Evolutionary conservation across 2,329 filamentous ascomycete species (phyloP).

Genomic region (Penicillium sp.): DNA sequence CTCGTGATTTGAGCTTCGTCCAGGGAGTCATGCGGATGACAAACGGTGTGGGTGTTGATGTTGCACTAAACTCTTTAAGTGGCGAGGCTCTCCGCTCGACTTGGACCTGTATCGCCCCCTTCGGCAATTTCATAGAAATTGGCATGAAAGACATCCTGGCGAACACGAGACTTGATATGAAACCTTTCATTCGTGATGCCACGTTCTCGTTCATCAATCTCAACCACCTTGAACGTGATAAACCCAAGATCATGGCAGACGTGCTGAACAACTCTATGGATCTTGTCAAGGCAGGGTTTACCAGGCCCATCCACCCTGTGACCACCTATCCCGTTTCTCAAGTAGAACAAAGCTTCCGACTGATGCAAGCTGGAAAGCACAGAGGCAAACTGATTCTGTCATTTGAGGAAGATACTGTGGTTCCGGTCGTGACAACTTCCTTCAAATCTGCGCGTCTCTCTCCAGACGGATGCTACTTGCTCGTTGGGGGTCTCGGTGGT

Average conservation of each 20-base stretch:
- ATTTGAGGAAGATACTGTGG: neutral
- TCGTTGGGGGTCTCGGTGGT: constrained; percentile 19
- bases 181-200: constrained; percentile 10
- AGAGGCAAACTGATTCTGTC: neutral
- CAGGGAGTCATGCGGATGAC: constrained; percentile 18
- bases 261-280: neutral
- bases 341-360: neutral
- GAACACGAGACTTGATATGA: constrained; percentile 12
- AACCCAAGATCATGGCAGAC: neutral
- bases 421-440: neutral
- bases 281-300: neutral
- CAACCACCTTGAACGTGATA: neutral
- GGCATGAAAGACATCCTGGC: constrained; percentile 20
- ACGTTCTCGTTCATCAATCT: constrained; percentile 16
- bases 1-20: constrained; percentile 20
- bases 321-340: neutral
- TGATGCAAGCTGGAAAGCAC: neutral
- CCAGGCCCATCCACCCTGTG: neutral
- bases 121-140: constrained; percentile 26
- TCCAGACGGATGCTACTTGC: constrained; percentile 8
- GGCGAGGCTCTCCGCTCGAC: constrained; percentile 25
- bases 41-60: constrained; percentile 23
- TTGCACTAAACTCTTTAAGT: constrained; percentile 30
- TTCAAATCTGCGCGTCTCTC: neutral
- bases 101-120: constrained; percentile 27